A percentile compares a stretch with the other conserved stretches of the same genome.
These are phyloP conservation scores for Zygosaccharomyces bailii DNA, from an alignment of 805 yeast genomes.

Conservation along the genomic window DNA sequence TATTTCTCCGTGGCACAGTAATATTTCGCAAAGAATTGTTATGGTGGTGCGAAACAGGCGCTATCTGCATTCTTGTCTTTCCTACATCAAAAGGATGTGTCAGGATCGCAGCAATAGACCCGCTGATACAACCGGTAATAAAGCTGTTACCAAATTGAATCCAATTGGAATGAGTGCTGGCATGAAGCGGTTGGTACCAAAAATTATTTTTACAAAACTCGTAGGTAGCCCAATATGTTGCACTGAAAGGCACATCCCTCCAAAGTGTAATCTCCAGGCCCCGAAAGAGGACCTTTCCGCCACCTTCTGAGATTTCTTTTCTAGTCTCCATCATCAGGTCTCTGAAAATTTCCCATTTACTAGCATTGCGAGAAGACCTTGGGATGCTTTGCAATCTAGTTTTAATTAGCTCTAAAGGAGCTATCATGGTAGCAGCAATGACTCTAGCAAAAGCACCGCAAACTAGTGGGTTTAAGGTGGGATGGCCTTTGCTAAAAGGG, in stretches of 20 bases:
- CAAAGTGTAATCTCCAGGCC: constrained; percentile 87
- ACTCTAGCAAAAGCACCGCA: constrained; percentile 86
- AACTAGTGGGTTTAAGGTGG: constrained; percentile 62
- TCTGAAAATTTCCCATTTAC: constrained; percentile 35
- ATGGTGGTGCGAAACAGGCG: constrained; percentile 28
- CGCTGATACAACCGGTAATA: constrained; percentile 78
- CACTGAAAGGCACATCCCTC: constrained; percentile 97
- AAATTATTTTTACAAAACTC: constrained; percentile 47
- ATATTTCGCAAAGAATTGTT: constrained; percentile 12
- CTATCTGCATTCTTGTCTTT: constrained; percentile 82
- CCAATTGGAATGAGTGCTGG: constrained; percentile 30
- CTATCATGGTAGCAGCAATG: constrained; percentile 75
- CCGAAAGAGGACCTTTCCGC: constrained; percentile 65
- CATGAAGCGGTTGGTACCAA: constrained; percentile 10
- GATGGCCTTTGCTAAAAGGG: constrained; percentile 41
- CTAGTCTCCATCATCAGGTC: constrained; percentile 53
- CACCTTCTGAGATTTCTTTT: constrained; percentile 50
- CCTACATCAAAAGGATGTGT: constrained; percentile 98
- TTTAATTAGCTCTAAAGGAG: constrained; percentile 84
- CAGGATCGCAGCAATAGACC: constrained; percentile 75
- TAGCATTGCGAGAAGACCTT: constrained; percentile 33
- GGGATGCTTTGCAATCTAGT: constrained; percentile 92
- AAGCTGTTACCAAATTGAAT: constrained; percentile 61
- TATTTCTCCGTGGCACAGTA: constrained; percentile 36
- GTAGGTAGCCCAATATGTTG: constrained; percentile 88